Conservation (phyloP, 129 eudicot genomes). For the Centrapalus pauciflorus region DNA sequence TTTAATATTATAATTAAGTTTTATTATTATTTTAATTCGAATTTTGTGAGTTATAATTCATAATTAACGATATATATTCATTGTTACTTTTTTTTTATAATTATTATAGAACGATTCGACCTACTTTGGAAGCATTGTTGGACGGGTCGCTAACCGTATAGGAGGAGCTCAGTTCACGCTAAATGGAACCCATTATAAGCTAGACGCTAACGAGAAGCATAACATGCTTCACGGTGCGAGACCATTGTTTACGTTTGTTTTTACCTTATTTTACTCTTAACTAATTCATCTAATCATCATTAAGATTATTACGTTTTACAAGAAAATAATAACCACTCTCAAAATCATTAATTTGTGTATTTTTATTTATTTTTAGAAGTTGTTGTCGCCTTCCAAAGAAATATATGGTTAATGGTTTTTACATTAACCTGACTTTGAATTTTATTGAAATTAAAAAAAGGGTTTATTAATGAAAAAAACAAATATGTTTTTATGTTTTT, state of each 20-base stretch:
- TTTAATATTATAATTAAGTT: too few relatives aligned
- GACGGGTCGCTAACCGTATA: slow-evolving; percentile 76
- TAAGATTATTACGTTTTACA: too few relatives aligned
- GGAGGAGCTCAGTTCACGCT: slow-evolving; percentile 66
- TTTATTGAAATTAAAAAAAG: too few relatives aligned
- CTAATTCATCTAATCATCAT: background rate
- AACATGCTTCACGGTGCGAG: slow-evolving; percentile 65
- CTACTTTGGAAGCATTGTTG: slow-evolving; percentile 65
- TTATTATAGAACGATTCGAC: slow-evolving; percentile 46
- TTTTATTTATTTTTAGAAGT: too few relatives aligned
- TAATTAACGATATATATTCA: background rate
- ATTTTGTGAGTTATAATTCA: background rate
- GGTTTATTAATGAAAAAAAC: too few relatives aligned
- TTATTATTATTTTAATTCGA: background rate
- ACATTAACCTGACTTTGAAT: too few relatives aligned
- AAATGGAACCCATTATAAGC: slow-evolving; percentile 57
- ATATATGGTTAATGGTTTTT: too few relatives aligned
- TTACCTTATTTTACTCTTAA: background rate
- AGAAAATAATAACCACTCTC: too few relatives aligned
- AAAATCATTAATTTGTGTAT: too few relatives aligned
- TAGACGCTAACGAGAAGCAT: slow-evolving; percentile 53
- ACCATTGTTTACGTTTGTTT: background rate
- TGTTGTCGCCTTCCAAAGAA: too few relatives aligned
- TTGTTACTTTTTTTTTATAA: background rate
- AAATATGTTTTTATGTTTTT: too few relatives aligned